Percentiles rank a stretch among this genome's conserved stretches.
phyloP scores from a whole-genome alignment of 768 basidiomycete species.

The Psilocybe azurescens region DNA sequence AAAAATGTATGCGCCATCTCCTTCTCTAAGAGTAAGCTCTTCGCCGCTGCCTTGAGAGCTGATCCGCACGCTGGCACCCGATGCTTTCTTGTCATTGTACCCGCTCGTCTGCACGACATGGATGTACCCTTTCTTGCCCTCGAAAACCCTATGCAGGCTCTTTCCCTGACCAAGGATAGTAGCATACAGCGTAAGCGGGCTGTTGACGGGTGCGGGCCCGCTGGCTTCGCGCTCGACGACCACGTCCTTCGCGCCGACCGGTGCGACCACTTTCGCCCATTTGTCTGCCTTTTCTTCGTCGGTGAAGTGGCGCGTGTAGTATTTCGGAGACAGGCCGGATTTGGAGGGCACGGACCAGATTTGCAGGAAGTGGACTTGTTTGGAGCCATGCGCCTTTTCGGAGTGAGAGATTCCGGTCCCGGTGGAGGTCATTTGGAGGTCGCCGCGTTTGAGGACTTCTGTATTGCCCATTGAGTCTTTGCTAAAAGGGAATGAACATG shows the following conservation, averaged over 20 bases:
- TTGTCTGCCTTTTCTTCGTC: slow-evolving; percentile 83
- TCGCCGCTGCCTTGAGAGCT: slow-evolving; percentile 39
- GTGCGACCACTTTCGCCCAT: slow-evolving; percentile 79
- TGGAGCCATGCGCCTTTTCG: slow-evolving; percentile 49
- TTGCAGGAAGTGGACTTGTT: slow-evolving; percentile 56
- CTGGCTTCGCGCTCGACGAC: slow-evolving; percentile 61
- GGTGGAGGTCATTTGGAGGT: slow-evolving; percentile 89
- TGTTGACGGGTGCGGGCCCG: slow-evolving; percentile 85
- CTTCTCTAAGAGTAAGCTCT: slow-evolving; percentile 72
- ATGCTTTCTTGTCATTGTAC: slow-evolving; percentile 64
- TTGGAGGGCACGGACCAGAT: slow-evolving; percentile 55
- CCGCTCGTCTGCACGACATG: slow-evolving; percentile 89
- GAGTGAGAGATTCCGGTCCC: slow-evolving; percentile 93
- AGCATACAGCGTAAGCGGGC: slow-evolving; percentile 73
- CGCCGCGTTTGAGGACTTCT: slow-evolving; percentile 88
- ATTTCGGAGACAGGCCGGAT: slow-evolving; percentile 66
- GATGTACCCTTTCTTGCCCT: slow-evolving; percentile 71
- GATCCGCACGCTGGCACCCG: slow-evolving; percentile 65
- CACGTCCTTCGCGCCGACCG: slow-evolving; percentile 64
- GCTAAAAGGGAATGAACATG: slow-evolving; percentile 39
- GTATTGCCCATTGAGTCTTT: slow-evolving; percentile 92
- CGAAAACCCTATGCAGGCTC: slow-evolving; percentile 57
- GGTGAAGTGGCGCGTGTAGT: slow-evolving; percentile 86
- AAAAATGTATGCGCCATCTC: slow-evolving; percentile 83
- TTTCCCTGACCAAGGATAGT: slow-evolving; percentile 67